Evolutionary conservation across 2,329 filamentous ascomycete genomes (phyloP), one percentile per base, ranked within the genome.

Genomic region (Colletotrichum filicis): DNA sequence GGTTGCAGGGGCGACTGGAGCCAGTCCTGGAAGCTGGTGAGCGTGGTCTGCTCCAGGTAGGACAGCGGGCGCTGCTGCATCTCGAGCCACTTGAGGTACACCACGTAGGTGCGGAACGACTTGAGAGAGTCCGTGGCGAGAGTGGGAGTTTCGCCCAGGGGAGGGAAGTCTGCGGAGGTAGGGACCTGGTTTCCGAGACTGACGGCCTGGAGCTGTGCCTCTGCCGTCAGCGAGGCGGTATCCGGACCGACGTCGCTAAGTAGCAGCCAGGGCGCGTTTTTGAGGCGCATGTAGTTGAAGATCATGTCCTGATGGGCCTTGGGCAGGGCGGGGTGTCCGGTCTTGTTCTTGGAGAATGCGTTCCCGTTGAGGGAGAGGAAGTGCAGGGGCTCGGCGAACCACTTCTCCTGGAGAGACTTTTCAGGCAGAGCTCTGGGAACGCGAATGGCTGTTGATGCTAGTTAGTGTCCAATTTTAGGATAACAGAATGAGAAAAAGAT

Each of bases 1-100:
- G 97, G 97, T 81, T 99, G 97, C 53, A 99, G 87, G 2, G 97
- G 97, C 2, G 95, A 95, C 82, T 99, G 97, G 12, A 99, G 87
- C 87, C 97, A 99, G 82, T 99, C 97, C 79, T 99, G 97, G 90
- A 91, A 89, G 76, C 85, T 89, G 5, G 85, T 87, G 69, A 91
- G 79, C 1, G 87, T 87, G 2, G 83, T 81, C 19, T 85, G 85
- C 78, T 91, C 89, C 5, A 90, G 82, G 7, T 81, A 81, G 0
- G 84, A 84, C 68, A 87, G 85, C 0, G 92, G 87, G 9, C 92
- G 92, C 79, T 98, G 96, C 71, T 94, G 93, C 60, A 91, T 89
- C 81, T 98, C 95, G 1, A 99, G 85, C 82, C 97, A 93, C 75
- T 93, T 90, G 72, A 99, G 86, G 79, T 99, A 99, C 4, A 91